Conservation (phyloP, 1,139 yeast species). For the Tardiomyces blankii region DNA sequence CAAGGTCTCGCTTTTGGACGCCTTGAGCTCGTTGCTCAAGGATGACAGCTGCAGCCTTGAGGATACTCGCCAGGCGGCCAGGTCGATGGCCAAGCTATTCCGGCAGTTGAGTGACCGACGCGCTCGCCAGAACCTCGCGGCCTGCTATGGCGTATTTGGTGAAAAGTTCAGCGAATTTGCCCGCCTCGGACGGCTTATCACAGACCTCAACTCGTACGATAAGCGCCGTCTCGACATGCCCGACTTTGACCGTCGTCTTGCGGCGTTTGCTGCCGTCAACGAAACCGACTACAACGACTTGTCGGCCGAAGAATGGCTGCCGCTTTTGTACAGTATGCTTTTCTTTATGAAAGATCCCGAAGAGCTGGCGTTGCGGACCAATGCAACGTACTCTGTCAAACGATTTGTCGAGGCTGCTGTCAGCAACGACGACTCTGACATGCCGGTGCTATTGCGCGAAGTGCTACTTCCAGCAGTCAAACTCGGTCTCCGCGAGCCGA, state of each 20-base stretch:
- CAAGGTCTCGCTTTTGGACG: constrained; percentile 47
- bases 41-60: constrained; percentile 43
- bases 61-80: constrained; percentile 44
- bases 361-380: constrained; percentile 73
- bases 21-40: constrained; percentile 29
- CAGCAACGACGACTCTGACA: constrained; percentile 8
- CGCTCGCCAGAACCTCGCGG: constrained; percentile 50
- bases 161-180: constrained; percentile 34
- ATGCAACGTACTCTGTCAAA: constrained; percentile 56
- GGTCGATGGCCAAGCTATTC: constrained; percentile 48
- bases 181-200: constrained; percentile 40
- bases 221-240: constrained; percentile 54
- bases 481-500: constrained; percentile 52
- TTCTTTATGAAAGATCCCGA: constrained; percentile 67
- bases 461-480: constrained; percentile 57
- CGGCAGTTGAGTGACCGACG: constrained; percentile 46
- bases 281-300: constrained; percentile 40
- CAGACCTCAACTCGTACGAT: constrained; percentile 62
- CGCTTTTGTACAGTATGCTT: constrained; percentile 56
- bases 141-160: constrained; percentile 52
- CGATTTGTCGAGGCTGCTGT: constrained; percentile 51
- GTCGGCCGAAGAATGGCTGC: constrained; percentile 62
- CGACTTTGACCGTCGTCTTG: constrained; percentile 66
- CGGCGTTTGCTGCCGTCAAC: constrained; percentile 55
- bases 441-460: constrained; percentile 37